Conservation (phyloP, 83 land plant species). For the Thuja plicata region DNA sequence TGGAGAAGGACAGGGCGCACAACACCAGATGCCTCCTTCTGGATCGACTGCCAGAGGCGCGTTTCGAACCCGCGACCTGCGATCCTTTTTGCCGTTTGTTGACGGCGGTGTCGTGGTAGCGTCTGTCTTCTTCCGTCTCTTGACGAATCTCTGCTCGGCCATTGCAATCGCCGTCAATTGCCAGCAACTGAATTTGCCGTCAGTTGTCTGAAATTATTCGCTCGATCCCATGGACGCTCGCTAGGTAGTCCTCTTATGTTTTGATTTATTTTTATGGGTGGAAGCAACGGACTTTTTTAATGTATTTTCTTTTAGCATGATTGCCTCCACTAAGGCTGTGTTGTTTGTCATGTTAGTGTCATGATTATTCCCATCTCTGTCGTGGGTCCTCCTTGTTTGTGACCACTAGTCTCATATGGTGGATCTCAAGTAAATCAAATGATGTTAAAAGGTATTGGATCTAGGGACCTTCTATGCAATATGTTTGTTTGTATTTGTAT, state of each 20-base stretch:
- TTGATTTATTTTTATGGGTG: neutral
- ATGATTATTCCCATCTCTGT: neutral
- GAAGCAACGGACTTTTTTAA: neutral
- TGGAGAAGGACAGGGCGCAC: neutral
- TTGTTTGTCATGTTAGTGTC: neutral
- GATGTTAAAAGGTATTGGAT: too few relatives aligned
- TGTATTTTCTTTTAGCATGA: neutral
- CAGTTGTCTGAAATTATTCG: neutral
- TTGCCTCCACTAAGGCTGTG: neutral
- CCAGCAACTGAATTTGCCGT: neutral
- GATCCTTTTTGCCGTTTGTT: neutral
- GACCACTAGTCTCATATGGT: too few relatives aligned
- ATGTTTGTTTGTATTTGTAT: too few relatives aligned
- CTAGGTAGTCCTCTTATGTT: neutral
- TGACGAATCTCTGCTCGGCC: constrained; percentile 4
- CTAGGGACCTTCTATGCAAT: too few relatives aligned
- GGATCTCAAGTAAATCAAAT: too few relatives aligned
- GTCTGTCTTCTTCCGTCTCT: constrained; percentile 4
- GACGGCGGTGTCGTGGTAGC: neutral
- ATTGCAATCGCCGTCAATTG: neutral
- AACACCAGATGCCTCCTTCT: constrained; percentile 14
- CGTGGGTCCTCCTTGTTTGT: neutral
- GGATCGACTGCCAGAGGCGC: constrained; percentile 14
- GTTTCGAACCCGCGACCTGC: constrained; percentile 13
- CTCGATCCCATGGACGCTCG: neutral